Base-by-base conservation (phyloP, 768 basidiomycete species). In the Trichaptum fuscoviolaceum region DNA sequence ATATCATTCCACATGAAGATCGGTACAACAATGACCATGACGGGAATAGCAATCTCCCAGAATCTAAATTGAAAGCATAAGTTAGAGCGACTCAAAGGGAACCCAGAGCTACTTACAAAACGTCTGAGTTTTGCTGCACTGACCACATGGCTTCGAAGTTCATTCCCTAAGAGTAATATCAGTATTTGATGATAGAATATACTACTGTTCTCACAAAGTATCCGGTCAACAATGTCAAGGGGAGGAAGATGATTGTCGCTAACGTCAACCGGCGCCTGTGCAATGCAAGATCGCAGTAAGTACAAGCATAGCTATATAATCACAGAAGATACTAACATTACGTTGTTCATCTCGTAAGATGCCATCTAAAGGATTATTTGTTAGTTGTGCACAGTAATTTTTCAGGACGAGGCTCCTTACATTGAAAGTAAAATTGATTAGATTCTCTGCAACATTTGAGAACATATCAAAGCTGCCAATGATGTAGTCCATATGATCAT, bases 401-500 rank as follows among this genome's bases (percentile, higher is more conserved):
- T 61, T 64, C 17, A 27, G 57, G 62, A 62, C 24, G 17, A 34
- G 66, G 24, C 42, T 7, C 77, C 86, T 26, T 62, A 89, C 87
- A 74, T 91, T 91, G 80, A 91, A 92, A 23, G 87, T 85, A 72
- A 88, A 91, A 67, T 83, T 81, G 70, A 91, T 90, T 70, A 91
- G 72, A 71, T 91, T 91, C 70, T 91, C 87, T 7, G 85, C 80
- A 68, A 91, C 86, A 30, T 82, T 83, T 1, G 87, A 80, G 69
- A 91, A 91, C 85, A 90, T 89, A 67, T 92, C 91, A 62, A 92
- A 72, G 69, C 85, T 88, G 1, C 81, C 80, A 26, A 92, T 72
- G 36, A 89, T 85, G 67, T 88, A 88, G 65, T 91, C 90, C 79
- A 89, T 87, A 69, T 92, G 91, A 71, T 92, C 91, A 67, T 84